phyloP scores from a whole-genome alignment of 306 rosid species.

The Coriaria nepalensis region DNA sequence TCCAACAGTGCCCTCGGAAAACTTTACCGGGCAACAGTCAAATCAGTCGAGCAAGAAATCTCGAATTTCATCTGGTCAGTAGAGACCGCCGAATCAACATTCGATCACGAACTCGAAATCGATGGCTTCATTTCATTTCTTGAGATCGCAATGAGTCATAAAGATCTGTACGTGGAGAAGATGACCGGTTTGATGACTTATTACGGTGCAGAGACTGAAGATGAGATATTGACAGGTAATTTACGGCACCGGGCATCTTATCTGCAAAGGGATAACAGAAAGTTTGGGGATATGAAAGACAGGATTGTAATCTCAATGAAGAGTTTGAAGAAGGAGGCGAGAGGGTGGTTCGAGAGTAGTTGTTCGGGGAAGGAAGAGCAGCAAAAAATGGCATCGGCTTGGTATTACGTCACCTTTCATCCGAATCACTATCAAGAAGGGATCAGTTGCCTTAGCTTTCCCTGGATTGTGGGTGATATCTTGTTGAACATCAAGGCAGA shows the following conservation, averaged over 20 bases:
- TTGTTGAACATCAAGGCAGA: slow-evolving; percentile 41
- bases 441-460: slow-evolving; percentile 51
- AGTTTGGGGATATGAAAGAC: slow-evolving; percentile 66
- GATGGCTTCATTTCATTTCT: slow-evolving; percentile 49
- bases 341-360: slow-evolving; percentile 53
- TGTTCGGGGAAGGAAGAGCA: slow-evolving; percentile 25
- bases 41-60: slow-evolving; percentile 22
- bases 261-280: slow-evolving; percentile 74
- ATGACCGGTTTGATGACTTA: slow-evolving; percentile 47
- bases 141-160: slow-evolving; percentile 40
- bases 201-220: slow-evolving; percentile 56
- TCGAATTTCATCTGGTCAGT: slow-evolving; percentile 30
- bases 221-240: slow-evolving; percentile 67
- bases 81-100: slow-evolving; percentile 36
- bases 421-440: slow-evolving; percentile 24
- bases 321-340: slow-evolving; percentile 52
- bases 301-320: slow-evolving; percentile 47
- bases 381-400: slow-evolving; percentile 59
- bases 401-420: slow-evolving; percentile 82
- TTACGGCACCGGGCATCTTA: slow-evolving; percentile 49
- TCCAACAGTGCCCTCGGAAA: slow-evolving; percentile 63
- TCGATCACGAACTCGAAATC: slow-evolving; percentile 52
- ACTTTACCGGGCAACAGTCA: slow-evolving; percentile 41
- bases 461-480: slow-evolving; percentile 72
- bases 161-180: slow-evolving; percentile 48